Evolutionary conservation across 345 rosid species (phyloP).

Genomic region (Bruguiera sexangula): DNA sequence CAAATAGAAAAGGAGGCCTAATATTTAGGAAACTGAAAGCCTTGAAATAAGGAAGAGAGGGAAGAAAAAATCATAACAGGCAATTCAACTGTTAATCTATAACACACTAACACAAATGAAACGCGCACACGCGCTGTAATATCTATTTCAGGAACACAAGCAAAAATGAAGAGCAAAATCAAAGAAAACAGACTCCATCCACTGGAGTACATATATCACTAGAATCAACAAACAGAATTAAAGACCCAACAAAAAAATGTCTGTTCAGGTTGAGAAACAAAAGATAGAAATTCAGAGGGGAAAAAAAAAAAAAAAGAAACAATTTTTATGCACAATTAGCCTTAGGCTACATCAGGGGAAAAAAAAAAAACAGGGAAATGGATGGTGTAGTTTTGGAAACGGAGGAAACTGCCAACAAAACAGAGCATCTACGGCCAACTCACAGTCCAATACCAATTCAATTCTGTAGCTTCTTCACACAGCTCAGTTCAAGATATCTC

Average conservation of each 20-base stretch:
- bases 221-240: not conserved
- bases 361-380: too few relatives aligned
- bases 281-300: too few relatives aligned
- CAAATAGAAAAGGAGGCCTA: constrained; percentile 14
- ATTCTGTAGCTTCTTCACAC: too few relatives aligned
- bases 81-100: constrained; percentile 9
- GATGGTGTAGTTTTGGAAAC: too few relatives aligned
- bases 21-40: constrained; percentile 35
- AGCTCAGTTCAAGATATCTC: too few relatives aligned
- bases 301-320: not conserved
- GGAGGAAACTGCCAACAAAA: too few relatives aligned
- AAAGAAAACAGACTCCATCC: not conserved
- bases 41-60: constrained; percentile 26
- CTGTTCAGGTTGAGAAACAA: too few relatives aligned
- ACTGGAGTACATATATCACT: not conserved
- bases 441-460: too few relatives aligned
- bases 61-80: constrained; percentile 13
- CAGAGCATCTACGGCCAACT: too few relatives aligned
- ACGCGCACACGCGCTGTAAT: not conserved
- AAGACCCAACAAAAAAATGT: not conserved
- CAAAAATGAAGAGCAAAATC: not conserved
- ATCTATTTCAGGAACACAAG: not conserved
- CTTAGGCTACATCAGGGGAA: too few relatives aligned
- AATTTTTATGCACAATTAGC: not conserved
- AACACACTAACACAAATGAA: not conserved